Evolutionary conservation across 768 basidiomycete species (phyloP), one percentile per base, ranked within the genome.

Genomic region (Tricholoma sp.): DNA sequence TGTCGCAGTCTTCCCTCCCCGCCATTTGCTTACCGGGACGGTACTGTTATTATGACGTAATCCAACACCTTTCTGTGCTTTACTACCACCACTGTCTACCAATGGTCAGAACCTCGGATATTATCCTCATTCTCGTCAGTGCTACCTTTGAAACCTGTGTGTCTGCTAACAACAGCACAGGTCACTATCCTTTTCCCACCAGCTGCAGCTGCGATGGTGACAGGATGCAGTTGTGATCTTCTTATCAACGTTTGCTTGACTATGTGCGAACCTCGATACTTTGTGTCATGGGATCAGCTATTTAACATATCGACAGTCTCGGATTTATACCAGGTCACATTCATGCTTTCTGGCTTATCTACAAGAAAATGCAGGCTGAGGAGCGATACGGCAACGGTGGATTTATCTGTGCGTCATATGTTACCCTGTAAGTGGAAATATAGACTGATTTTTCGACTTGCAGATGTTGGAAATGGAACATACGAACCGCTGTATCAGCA

Each of bases 331-430:
- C 90, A 0, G 89, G 80, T n/a, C 75, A 77, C 42, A 72, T 81
- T 47, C 91, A 94, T 66, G 88, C 90, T 1, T 92, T 93, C 74
- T 93, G 88, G 88, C 78, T 95, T 52, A 92, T 94, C 55, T 93
- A 93, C 74, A 87, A 80, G 80, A 89, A 88, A 80, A 92, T 92
- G 80, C 79, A 89, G 63, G 93, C 91, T 0, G 89, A 91, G 63
- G 90, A 91, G 63, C 79, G 76, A 41, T 95, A 90, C 64, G 92
- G 92, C 11, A 71, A 66, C 5, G 90, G 89, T 17, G 87, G 87
- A 32, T 94, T 84, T 75, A 70, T 77, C 52, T 94, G 91, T 91
- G 65, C 65, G 91, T 79, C 8, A 29, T 49, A 6, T 28, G 36
- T n/a, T 39, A 18, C 50, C 17, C 10, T 4, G 44, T 18, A 33